Conservation (phyloP, 1,284 basidiomycete species). For the Cutaneotrichosporon daszewskae region DNA sequence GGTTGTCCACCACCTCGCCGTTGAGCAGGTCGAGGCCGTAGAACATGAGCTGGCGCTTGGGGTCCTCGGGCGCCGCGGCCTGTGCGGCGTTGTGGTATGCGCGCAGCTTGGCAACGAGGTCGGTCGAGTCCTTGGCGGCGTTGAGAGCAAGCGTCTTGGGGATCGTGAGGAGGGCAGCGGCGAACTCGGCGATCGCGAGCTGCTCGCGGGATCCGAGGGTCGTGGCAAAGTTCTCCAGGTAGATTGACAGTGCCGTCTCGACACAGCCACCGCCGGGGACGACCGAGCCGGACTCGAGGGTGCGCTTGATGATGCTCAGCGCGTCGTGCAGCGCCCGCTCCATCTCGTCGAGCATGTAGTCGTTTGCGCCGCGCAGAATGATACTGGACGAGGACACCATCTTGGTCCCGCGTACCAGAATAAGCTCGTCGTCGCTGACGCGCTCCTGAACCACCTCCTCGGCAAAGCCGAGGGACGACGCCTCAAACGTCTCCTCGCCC, state of each 20-base stretch:
- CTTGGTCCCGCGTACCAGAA: constrained; percentile 95
- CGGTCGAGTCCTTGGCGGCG: constrained; percentile 97
- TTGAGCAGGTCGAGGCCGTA: constrained; percentile 94
- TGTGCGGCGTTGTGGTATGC: constrained; percentile 98
- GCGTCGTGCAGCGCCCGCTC: constrained; percentile 94
- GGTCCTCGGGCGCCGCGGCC: constrained; percentile 79
- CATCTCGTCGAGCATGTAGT: constrained; percentile 99
- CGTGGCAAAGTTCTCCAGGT: constrained; percentile 98
- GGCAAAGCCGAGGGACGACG: constrained; percentile 79
- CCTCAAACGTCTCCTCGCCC: constrained; percentile 96
- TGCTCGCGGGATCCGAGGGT: constrained; percentile 96
- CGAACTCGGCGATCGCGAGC: constrained; percentile 97
- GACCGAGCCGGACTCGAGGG: constrained; percentile 89
- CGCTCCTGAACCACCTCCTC: constrained; percentile 97
- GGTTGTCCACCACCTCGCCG: constrained; percentile 92
- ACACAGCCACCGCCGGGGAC: constrained; percentile 98
- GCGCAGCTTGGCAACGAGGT: constrained; percentile 92
- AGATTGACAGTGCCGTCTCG: constrained; percentile 93
- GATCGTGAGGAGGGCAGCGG: constrained; percentile 84
- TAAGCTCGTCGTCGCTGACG: constrained; percentile 97
- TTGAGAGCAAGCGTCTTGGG: constrained; percentile 97
- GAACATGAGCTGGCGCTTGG: constrained; percentile 89
- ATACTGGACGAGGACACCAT: constrained; percentile 90
- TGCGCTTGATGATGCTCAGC: constrained; percentile 91
- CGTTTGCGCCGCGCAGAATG: constrained; percentile 92